Evolutionary conservation across 2,329 filamentous ascomycete genomes (phyloP), one percentile per base, ranked within the genome.

Genomic region (Chaetomium sp.): DNA sequence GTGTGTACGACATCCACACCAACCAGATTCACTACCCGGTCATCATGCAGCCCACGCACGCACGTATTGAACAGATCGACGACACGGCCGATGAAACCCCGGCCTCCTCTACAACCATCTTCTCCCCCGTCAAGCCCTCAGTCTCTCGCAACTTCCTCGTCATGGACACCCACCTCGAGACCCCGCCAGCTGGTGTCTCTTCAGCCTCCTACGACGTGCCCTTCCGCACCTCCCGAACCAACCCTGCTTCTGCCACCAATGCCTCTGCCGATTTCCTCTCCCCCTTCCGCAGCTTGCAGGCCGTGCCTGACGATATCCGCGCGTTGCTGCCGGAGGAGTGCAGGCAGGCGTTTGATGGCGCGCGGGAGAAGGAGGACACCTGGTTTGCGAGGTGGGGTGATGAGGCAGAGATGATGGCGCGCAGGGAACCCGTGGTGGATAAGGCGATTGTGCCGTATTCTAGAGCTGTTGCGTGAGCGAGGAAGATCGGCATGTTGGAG

Each of bases 1-100:
- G 94, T 49, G 81, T 92, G 53, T 97, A 97, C 71, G 91, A 99
- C 66, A 85, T 92, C 33, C 91, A 97, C 73, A 97, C 94, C 53
- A 99, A 99, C 70, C 73, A 81, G 57, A 87, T 96, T 80, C 89
- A 94, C 67, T 95, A 88, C 68, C 92, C 94, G 0, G 82, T 83
- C 59, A 87, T 80, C 66, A 95, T 91, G 81, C 94, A 99, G 70
- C 90, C 94, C 2, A 94, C 90, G 2, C 88, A 90, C 64, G 90
- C 85, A 8, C 85, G 86, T 57, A 91, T 91, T 76, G 89, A 94
- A 71, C 83, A 87, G 58, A 76, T 95, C 2, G 70, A 54, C 37
- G 43, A 47, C 34, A 12, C 64, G 27, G 59, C 67, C 3, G 3
- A 61, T 64, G 14, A 68, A 59, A 41, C 38, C 65, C 0, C 45